phyloP scores from a whole-genome alignment of 1,284 basidiomycete species.

The Trichosporon coremiiforme region DNA sequence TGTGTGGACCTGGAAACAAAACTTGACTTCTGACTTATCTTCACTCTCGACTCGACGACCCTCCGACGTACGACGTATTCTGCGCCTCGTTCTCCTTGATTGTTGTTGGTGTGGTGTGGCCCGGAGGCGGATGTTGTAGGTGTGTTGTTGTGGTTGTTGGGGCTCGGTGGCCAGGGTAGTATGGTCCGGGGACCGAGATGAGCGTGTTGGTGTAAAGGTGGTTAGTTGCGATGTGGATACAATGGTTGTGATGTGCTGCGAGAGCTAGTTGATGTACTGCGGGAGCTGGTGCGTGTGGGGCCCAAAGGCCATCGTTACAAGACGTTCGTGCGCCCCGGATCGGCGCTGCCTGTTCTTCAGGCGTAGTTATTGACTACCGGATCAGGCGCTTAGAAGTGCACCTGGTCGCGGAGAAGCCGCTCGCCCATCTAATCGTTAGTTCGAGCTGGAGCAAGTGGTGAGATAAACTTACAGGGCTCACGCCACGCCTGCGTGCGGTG shows the following conservation, averaged over 20 bases:
- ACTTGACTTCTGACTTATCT: not conserved
- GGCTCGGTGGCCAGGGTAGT: no score
- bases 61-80: not conserved
- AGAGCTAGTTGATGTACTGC: not conserved
- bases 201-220: constrained; percentile 4
- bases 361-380: not conserved
- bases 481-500: constrained; percentile 44
- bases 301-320: constrained; percentile 8
- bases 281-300: not conserved
- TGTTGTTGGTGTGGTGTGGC: not conserved
- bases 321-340: not conserved
- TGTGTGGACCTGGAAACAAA: not conserved
- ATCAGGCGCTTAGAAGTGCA: constrained; percentile 39
- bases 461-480: constrained; percentile 48
- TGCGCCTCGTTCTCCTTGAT: not conserved
- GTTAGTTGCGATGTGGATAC: constrained; percentile 5
- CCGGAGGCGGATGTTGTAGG: no score
- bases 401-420: constrained; percentile 51
- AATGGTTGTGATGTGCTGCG: constrained; percentile 8
- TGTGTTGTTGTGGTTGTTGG: no score
- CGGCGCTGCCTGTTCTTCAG: not conserved
- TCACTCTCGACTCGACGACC: not conserved
- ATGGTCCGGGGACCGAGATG: not conserved
- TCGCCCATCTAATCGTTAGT: constrained; percentile 49
- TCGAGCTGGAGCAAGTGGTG: not conserved